These are phyloP conservation scores for Globisporangium apiculatum DNA, from an alignment of 352 stramenopile genomes.

Conservation along the genomic window DNA sequence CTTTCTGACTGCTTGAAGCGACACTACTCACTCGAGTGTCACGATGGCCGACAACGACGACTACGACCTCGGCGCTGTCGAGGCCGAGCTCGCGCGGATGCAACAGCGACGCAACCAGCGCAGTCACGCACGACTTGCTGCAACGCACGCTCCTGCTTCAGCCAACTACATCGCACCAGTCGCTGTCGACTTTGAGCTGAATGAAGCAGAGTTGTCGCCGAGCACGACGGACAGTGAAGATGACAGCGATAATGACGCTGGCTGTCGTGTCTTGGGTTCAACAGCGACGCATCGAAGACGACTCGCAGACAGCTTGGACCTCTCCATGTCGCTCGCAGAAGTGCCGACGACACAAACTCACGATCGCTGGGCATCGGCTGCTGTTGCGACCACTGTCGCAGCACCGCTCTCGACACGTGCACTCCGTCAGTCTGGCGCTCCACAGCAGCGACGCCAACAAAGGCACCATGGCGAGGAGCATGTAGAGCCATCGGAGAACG, in stretches of 20 bases:
- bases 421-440: neutral
- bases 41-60: slow-evolving; percentile 9
- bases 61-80: slow-evolving; percentile 41
- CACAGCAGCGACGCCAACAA: neutral
- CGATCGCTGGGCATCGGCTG: neutral
- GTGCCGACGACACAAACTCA: neutral
- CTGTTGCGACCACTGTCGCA: neutral
- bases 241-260: slow-evolving; percentile 5
- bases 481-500: neutral
- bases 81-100: slow-evolving; percentile 26
- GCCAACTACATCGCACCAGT: neutral
- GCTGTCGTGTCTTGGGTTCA: too few relatives aligned
- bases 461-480: neutral
- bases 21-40: too few relatives aligned
- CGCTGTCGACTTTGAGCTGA: slow-evolving; percentile 26
- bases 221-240: slow-evolving; percentile 16
- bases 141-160: neutral
- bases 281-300: neutral
- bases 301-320: slow-evolving; percentile 48
- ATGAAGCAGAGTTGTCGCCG: slow-evolving; percentile 16
- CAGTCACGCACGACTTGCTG: neutral
- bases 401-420: neutral
- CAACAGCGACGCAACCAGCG: slow-evolving; percentile 9
- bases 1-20: too few relatives aligned
- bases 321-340: slow-evolving; percentile 32